A percentile compares a stretch with the other conserved stretches of the same genome.
phyloP scores from a whole-genome alignment of 2,329 filamentous ascomycete genomes.

The Hymenoscyphus fraxineus region DNA sequence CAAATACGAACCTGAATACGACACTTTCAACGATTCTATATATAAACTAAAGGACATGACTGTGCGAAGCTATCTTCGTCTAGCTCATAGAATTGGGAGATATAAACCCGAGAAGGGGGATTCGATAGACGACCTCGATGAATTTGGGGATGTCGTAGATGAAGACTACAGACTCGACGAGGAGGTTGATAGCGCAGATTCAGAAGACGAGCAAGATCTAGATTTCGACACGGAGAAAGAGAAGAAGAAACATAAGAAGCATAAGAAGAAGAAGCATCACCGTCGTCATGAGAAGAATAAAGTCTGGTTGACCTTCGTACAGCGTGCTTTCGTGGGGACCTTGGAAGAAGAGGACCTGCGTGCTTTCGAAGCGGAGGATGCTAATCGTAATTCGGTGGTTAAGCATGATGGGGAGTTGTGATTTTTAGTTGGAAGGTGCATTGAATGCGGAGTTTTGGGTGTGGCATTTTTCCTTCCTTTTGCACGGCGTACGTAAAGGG shows the following conservation, averaged over 20 bases:
- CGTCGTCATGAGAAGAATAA: constrained; percentile 58
- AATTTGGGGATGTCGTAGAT: constrained; percentile 24
- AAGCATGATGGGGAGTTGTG: neutral
- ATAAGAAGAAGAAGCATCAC: constrained; percentile 47
- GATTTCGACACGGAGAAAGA: constrained; percentile 26
- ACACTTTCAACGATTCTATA: constrained; percentile 70
- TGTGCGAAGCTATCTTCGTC: constrained; percentile 71
- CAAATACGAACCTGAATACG: constrained; percentile 78
- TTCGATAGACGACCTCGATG: constrained; percentile 23
- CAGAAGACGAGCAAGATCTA: constrained; percentile 31
- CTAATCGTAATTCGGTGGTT: neutral
- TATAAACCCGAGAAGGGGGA: constrained; percentile 38
- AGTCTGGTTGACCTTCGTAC: constrained; percentile 73
- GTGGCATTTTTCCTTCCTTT: neutral
- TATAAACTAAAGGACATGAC: constrained; percentile 81
- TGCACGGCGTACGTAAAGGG: too few relatives aligned
- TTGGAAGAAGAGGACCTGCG: constrained; percentile 61
- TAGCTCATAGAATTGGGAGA: constrained; percentile 75
- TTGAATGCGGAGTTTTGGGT: neutral
- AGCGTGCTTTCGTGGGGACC: constrained; percentile 75
- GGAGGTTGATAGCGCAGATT: constrained; percentile 31
- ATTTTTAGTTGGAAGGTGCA: neutral
- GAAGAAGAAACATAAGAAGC: constrained; percentile 26
- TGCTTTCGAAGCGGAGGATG: constrained; percentile 16
- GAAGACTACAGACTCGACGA: constrained; percentile 22